Evolutionary conservation across 768 basidiomycete genomes (phyloP).

Genomic region (Amanita fuliginea): DNA sequence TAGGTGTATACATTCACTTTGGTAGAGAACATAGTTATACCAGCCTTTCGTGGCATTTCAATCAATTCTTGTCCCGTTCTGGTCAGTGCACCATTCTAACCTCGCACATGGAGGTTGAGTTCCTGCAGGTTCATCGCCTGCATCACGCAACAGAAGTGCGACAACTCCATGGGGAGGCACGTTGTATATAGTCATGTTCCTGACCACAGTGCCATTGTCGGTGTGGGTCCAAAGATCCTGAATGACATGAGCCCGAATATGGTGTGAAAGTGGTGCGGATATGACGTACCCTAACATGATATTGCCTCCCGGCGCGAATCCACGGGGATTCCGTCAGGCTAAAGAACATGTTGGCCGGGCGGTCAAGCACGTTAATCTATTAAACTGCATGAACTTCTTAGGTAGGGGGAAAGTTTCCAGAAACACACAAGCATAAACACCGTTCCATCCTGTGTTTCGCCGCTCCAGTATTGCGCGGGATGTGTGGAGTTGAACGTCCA

Average conservation of each 20-base stretch:
- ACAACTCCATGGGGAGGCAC: constrained; percentile 65
- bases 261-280: background rate
- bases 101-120: constrained; percentile 46
- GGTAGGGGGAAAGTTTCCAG: background rate
- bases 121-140: constrained; percentile 53
- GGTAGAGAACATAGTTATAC: background rate
- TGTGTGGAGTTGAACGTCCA: constrained; percentile 32
- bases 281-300: constrained; percentile 45
- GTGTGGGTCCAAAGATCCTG: constrained; percentile 71
- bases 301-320: constrained; percentile 57
- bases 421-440: constrained; percentile 52
- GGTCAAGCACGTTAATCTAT: constrained; percentile 49
- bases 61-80: constrained; percentile 39
- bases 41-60: background rate
- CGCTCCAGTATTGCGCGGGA: constrained; percentile 68
- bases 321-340: constrained; percentile 60
- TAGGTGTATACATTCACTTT: background rate
- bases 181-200: constrained; percentile 38
- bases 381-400: background rate
- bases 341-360: constrained; percentile 48
- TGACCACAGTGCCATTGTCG: constrained; percentile 53
- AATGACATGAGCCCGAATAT: background rate
- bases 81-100: constrained; percentile 43
- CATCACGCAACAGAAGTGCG: constrained; percentile 54
- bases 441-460: constrained; percentile 51